Base-by-base conservation (phyloP, 1,139 yeast genomes). In the Arxiozyma bovina region DNA sequence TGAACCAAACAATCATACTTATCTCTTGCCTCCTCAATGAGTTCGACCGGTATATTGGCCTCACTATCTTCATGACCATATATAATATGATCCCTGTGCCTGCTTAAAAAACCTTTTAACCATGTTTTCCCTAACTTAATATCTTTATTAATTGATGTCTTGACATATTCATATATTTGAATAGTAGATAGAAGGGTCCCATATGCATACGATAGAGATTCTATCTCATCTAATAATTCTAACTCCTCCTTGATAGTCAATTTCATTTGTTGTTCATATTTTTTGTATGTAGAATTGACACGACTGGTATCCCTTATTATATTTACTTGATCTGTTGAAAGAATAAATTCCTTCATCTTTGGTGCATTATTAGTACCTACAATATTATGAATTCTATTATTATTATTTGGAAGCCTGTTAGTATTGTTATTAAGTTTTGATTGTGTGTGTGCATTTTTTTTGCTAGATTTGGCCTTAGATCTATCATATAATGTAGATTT, bases 401-500 rank as follows among this genome's bases (percentile, higher is more conserved):
- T 23, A 23, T 23, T 23, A 4, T 23, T 4, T 23, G 6, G 25
- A 23, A 23, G 4, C 6, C 25, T 30, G 12, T 8, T 30, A 9
- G 3, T 22, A 15, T 2, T 23, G 11, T 44, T 17, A 17, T 38
- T 43, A 21, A 27, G 25, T 17, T 8, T 22, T 9, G 15, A 1
- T 12, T n/a, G 41, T 17, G 18, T 15, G 25, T 15, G n/a, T 18
- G 38, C 9, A 45, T 34, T 53, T 54, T 58, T 48, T 22, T 41
- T 30, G 20, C 25, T 42, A 25, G n/a, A n/a, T 21, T 46, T 46
- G 4, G 27, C 23, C 17, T 30, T 30, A 5, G 63, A 45, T 22
- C 65, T 54, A 53, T 63, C 66, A 49, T 63, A 62, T 34, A 63
- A 51, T 12, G 66, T 63, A 3, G 66, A 62, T 50, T 63, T 63